These are phyloP conservation scores for Arthrobotrys entomopaga DNA, from an alignment of 2,329 filamentous ascomycete genomes.

Conservation along the genomic window DNA sequence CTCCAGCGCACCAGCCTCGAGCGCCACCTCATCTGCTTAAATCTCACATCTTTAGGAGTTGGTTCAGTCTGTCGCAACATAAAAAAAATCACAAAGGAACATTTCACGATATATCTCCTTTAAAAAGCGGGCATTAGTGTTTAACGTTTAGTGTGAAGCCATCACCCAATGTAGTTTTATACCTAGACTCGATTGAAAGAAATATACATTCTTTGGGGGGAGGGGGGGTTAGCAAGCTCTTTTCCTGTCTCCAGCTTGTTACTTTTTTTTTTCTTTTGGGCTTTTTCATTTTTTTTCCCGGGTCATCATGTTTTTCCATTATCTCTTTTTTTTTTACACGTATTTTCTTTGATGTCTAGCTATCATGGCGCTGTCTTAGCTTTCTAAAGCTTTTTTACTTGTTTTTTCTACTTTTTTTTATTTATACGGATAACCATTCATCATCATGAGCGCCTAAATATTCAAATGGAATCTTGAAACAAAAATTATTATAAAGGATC, in stretches of 20 bases:
- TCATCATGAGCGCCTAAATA: slow-evolving; percentile 27
- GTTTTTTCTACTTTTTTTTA: slow-evolving; percentile 8
- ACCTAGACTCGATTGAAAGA: slow-evolving; percentile 48
- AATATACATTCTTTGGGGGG: slow-evolving; percentile 53
- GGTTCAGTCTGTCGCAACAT: slow-evolving; percentile 1
- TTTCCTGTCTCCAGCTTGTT: slow-evolving; percentile 26
- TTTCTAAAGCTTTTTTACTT: slow-evolving; percentile 8
- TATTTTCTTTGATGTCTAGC: slow-evolving; percentile 13
- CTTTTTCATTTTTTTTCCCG: slow-evolving; percentile 20
- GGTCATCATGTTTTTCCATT: slow-evolving; percentile 26
- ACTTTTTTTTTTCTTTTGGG: slow-evolving; percentile 17
- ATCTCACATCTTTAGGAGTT: slow-evolving; percentile 29
- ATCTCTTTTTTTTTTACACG: background rate
- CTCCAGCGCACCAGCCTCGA: slow-evolving; percentile 13
- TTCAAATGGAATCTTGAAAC: too few relatives aligned
- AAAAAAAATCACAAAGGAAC: slow-evolving; percentile 17
- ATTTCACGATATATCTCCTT: slow-evolving; percentile 8
- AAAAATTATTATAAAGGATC: too few relatives aligned
- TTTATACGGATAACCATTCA: slow-evolving; percentile 34
- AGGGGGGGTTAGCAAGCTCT: slow-evolving; percentile 39
- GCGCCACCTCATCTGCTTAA: slow-evolving; percentile 5
- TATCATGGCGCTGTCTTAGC: slow-evolving; percentile 44
- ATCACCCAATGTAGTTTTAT: slow-evolving; percentile 50
- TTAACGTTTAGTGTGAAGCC: slow-evolving; percentile 51
- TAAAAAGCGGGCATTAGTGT: slow-evolving; percentile 52